Conservation (phyloP, 2,329 filamentous ascomycete genomes). For the Dothideomycetes sp. region DNA sequence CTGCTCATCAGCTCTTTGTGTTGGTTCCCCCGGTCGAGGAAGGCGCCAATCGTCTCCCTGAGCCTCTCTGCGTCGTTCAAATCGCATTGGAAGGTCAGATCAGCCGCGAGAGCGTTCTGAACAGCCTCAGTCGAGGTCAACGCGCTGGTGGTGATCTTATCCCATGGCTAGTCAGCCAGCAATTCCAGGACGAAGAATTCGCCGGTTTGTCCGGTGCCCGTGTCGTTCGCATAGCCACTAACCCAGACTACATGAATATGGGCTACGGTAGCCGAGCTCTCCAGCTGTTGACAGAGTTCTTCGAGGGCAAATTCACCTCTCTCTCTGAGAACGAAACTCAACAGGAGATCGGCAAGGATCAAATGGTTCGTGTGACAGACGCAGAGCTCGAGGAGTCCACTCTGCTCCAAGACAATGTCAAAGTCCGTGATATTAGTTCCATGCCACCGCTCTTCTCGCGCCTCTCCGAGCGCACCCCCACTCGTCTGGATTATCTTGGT, state of each 20-base stretch:
- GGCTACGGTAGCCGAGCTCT: slow-evolving; percentile 88
- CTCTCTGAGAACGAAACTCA: slow-evolving; percentile 59
- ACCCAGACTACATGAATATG: slow-evolving; percentile 85
- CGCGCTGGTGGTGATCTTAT: slow-evolving; percentile 87
- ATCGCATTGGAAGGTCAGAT: slow-evolving; percentile 92
- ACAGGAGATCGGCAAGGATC: slow-evolving; percentile 33
- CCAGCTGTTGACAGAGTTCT: slow-evolving; percentile 81
- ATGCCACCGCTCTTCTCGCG: slow-evolving; percentile 93
- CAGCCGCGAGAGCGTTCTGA: slow-evolving; percentile 82
- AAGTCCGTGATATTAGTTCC: slow-evolving; percentile 75
- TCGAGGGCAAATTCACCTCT: slow-evolving; percentile 81
- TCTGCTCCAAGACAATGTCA: slow-evolving; percentile 77
- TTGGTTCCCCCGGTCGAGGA: slow-evolving; percentile 78
- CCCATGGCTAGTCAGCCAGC: slow-evolving; percentile 93
- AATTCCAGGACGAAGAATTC: slow-evolving; percentile 97
- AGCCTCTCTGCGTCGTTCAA: slow-evolving; percentile 90
- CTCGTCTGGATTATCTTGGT: slow-evolving; percentile 79
- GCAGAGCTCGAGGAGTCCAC: slow-evolving; percentile 65
- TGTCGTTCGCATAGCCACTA: slow-evolving; percentile 88
- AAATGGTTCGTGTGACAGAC: slow-evolving; percentile 69
- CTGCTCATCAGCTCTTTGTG: slow-evolving; percentile 91
- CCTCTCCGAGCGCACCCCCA: slow-evolving; percentile 69
- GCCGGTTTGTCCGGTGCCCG: slow-evolving; percentile 85
- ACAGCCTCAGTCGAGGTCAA: slow-evolving; percentile 78
- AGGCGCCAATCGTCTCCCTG: slow-evolving; percentile 66